Base-by-base conservation (phyloP, 1,284 basidiomycete genomes). In the Trichosporon sp. region DNA sequence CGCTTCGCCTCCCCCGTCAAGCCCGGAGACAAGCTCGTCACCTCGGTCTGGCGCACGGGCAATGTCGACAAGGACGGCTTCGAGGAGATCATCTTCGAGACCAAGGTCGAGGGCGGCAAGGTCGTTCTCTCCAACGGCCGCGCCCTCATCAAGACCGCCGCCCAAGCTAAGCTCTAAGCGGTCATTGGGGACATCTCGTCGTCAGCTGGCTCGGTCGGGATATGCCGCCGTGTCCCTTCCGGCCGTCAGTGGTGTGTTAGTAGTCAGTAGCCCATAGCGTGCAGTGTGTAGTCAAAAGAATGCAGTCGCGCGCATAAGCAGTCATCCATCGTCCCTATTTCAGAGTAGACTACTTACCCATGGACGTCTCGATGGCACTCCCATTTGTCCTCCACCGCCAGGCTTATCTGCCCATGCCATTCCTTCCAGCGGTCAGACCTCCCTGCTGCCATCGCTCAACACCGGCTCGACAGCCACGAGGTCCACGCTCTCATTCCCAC, bases 1-100 rank as follows among this genome's bases (percentile, higher is more conserved):
- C 73, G 73, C 67, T 74, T 74, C 54, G 73, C 73, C 2, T 26
- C 46, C 21, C 73, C 73, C n/a, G 73, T 74, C 51, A 71, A 59
- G 63, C 73, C 73, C 11, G 73, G 73, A 6, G 73, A 74, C 70
- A 74, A 74, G 70, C 67, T 74, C 56, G 67, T 67, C 59, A 74
- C 73, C 26, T 46, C 51, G 6, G 65, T 37, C 5, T 74, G 73
- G 73, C 68, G 68, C 35, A 68, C 66, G 4, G 73, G 73, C 67
- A 68, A 71, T 43, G 56, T 66, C 48, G 73, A 74, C 73, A 70
- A 66, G 63, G 69, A 74, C 67, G 73, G 73, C 16, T 71, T 74
- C 21, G 73, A 74, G 73, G 73, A 74, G 73, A 19, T 74, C 61
- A 56, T 54, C 51, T 74, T 74, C 64, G 68, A 68, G 64, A 67